These are phyloP conservation scores for Sclerotinia trifoliorum DNA, from an alignment of 2,329 filamentous ascomycete species.

Conservation along the genomic window DNA sequence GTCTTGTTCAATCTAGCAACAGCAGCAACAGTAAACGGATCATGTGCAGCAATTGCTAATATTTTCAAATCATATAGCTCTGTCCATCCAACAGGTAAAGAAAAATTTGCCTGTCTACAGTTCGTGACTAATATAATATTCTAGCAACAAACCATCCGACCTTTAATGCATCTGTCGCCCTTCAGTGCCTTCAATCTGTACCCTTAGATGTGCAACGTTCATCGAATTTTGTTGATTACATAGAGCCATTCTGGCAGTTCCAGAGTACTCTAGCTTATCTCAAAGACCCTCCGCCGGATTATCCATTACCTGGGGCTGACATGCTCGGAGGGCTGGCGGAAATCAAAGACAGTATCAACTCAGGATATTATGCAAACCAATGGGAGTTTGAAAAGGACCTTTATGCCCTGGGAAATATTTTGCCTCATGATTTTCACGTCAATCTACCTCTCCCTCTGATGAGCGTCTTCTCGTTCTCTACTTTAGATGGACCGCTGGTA, in stretches of 20 bases:
- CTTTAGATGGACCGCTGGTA: constrained; percentile 44
- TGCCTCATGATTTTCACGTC: constrained; percentile 56
- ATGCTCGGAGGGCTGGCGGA: constrained; percentile 28
- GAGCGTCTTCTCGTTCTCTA: constrained; percentile 46
- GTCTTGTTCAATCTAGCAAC: neutral
- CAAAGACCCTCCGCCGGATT: constrained; percentile 35
- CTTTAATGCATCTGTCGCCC: constrained; percentile 17
- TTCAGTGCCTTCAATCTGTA: constrained; percentile 28
- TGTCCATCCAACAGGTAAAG: constrained; percentile 4
- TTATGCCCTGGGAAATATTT: constrained; percentile 34
- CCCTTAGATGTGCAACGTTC: constrained; percentile 26
- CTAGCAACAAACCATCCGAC: neutral
- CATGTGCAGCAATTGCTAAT: neutral
- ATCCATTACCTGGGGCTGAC: constrained; percentile 27
- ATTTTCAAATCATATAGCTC: neutral
- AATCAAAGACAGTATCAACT: constrained; percentile 26
- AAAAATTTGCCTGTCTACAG: neutral
- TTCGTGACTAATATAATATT: neutral
- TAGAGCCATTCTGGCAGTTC: constrained; percentile 26
- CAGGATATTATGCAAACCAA: constrained; percentile 28
- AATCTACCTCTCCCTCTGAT: constrained; percentile 49
- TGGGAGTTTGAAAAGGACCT: constrained; percentile 32
- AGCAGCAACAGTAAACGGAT: neutral
- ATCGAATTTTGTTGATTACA: constrained; percentile 24
- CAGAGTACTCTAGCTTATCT: constrained; percentile 28